Conservation (phyloP, 768 basidiomycete genomes). For the Auriscalpium vulgare region DNA sequence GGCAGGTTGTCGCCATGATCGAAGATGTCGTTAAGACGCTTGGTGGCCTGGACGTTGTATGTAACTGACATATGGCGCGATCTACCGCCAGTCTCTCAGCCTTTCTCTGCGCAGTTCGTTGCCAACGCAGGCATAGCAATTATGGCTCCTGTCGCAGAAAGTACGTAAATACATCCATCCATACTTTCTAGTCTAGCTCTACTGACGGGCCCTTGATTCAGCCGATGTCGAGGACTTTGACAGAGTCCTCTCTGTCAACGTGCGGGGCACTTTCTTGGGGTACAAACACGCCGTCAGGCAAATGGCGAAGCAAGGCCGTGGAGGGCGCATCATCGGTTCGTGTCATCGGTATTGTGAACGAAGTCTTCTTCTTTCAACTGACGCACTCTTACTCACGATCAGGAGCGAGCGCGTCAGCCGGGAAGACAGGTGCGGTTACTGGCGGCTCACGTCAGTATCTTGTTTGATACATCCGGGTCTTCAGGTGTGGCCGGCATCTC, state of each 20-base stretch:
- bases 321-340: conserved; percentile 12
- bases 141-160: not conserved
- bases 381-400: not conserved
- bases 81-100: not conserved
- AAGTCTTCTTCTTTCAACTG: not conserved
- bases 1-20: conserved; percentile 2
- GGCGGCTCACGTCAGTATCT: not conserved
- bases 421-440: conserved; percentile 3
- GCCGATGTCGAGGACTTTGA: conserved; percentile 2
- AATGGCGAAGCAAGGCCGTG: conserved; percentile 13
- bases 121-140: conserved; percentile 8
- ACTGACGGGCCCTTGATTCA: not conserved
- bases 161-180: not conserved
- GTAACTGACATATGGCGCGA: not conserved
- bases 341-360: no score
- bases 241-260: conserved; percentile 3
- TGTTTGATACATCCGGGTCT: not conserved
- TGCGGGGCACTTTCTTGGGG: conserved; percentile 14
- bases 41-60: conserved; percentile 11
- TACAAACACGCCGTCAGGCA: conserved; percentile 18
- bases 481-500: not conserved
- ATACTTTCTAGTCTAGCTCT: not conserved
- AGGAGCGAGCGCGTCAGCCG: conserved; percentile 7
- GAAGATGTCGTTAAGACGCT: not conserved
- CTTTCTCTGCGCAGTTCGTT: conserved; percentile 2